Percentiles rank a stretch among this genome's conserved stretches.
Conservation (phyloP, 371 early-diverging fungal species). For the Neoconidiobolus thromboides region DNA sequence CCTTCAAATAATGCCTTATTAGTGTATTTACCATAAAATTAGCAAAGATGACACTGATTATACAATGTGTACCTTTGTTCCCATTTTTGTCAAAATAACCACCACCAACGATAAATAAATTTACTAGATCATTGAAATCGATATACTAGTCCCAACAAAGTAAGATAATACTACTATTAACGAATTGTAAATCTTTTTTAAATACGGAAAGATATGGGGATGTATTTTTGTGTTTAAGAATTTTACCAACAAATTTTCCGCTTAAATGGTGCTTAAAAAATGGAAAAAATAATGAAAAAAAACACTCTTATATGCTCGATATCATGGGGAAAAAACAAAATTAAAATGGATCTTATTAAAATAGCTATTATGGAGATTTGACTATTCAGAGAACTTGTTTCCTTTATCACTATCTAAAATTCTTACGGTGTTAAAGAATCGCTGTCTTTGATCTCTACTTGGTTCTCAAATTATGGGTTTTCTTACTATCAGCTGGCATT, state of each 20-base stretch:
- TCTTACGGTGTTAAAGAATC: background rate
- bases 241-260: too few species aligned
- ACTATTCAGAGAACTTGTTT: background rate
- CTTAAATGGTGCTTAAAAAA: too few species aligned
- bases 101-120: background rate
- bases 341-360: background rate
- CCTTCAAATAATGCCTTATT: background rate
- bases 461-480: background rate
- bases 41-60: background rate
- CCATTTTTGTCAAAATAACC: constrained; percentile 8
- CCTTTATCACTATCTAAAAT: background rate
- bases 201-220: constrained; percentile 6
- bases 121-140: constrained; percentile 3
- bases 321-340: constrained; percentile 9
- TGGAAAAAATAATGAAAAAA: too few species aligned
- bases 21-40: background rate
- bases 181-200: background rate
- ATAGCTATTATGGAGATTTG: background rate
- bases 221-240: too few species aligned
- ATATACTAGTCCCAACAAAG: constrained; percentile 6
- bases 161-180: background rate
- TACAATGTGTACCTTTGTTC: too few species aligned
- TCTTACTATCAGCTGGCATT: too few species aligned
- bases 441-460: background rate
- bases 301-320: constrained; percentile 11